Base-by-base conservation (phyloP, 2,329 filamentous ascomycete genomes). In the Fusarium nygamai region DNA sequence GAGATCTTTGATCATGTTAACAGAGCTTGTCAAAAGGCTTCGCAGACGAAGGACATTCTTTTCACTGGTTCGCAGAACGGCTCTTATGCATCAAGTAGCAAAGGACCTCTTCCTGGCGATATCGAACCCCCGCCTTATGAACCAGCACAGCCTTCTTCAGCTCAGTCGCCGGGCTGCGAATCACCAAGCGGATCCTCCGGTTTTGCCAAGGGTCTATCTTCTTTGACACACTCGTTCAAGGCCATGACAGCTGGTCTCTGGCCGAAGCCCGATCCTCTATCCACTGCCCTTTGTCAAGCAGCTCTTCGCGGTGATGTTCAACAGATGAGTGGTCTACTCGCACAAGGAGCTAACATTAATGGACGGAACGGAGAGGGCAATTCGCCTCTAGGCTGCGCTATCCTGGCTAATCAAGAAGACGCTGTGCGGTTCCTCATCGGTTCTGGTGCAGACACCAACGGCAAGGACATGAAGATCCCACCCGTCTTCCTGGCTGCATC, bases 241-340 rank as follows among this genome's bases (percentile, higher is more conserved):
- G 82, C 82, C 17, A 78, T 83, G 64, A 82, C 82, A 1, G 70
- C 80, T 12, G 72, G 71, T 13, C 68, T 84, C 10, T 73, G 77
- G 31, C 39, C 81, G 0, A 83, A 82, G n/a, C 82, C 83, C 0
- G 82, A 83, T 20, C 83, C 82, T 3, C 66, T 84, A 8, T 82
- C 82, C 2, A 80, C 81, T 1, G 81, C 82, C 3, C 79, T 83
- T 24, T 84, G 82, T 22, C 77, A 83, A 39, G 83, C 82, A 2
- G 77, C 79, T 6, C 71, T 78, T 3, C 72, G 76, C 4, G 82
- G 83, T 1, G 80, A 84, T n/a, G 66, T 81, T 2, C 72, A 74
- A 17, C 82, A 83, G 27, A 78, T 83, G 46, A 77, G 74, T 3
- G 81, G 79, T 1, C 74, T 84, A 24, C 67, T 84, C 16, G 67